Percentiles rank a stretch among this genome's conserved stretches.
Conservation (phyloP, 805 yeast species). For the Isabelozyma pseudorhagii region DNA sequence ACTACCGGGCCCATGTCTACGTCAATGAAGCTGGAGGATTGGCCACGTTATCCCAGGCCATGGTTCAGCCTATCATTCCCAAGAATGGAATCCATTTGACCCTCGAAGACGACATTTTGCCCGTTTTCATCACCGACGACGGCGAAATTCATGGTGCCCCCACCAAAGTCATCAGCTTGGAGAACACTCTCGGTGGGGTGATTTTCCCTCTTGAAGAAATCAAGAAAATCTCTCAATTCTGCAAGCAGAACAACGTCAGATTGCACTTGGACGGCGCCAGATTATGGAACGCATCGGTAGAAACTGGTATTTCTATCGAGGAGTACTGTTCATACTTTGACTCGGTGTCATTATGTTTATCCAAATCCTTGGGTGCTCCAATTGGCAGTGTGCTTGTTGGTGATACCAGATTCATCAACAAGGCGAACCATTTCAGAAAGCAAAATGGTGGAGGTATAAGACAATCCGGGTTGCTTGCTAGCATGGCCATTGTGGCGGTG, state of each 20-base stretch:
- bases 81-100: conserved; percentile 33
- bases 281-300: conserved; percentile 42
- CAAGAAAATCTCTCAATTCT: conserved; percentile 30
- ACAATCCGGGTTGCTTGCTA: conserved; percentile 38
- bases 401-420: conserved; percentile 24
- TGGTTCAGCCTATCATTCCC: conserved; percentile 38
- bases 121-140: conserved; percentile 38
- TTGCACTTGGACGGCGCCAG: conserved; percentile 45
- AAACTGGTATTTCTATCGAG: conserved; percentile 35
- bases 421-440: conserved; percentile 44
- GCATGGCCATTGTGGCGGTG: conserved; percentile 40
- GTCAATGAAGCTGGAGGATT: conserved; percentile 42
- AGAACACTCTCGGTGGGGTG: conserved; percentile 43
- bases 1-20: conserved; percentile 34
- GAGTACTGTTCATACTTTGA: conserved; percentile 40
- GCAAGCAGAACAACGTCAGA: conserved; percentile 28
- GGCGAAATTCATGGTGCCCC: conserved; percentile 46
- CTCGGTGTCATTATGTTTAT: conserved; percentile 41
- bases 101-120: conserved; percentile 34
- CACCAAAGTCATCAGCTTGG: conserved; percentile 41
- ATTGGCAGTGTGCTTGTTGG: conserved; percentile 41
- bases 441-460: conserved; percentile 46
- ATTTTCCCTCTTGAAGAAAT: conserved; percentile 39
- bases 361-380: conserved; percentile 43
- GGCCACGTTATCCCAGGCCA: conserved; percentile 41